Percentiles rank a stretch among this genome's conserved stretches.
These are phyloP conservation scores for Discostella stelligera DNA, from an alignment of 352 stramenopile species.

Conservation along the genomic window DNA sequence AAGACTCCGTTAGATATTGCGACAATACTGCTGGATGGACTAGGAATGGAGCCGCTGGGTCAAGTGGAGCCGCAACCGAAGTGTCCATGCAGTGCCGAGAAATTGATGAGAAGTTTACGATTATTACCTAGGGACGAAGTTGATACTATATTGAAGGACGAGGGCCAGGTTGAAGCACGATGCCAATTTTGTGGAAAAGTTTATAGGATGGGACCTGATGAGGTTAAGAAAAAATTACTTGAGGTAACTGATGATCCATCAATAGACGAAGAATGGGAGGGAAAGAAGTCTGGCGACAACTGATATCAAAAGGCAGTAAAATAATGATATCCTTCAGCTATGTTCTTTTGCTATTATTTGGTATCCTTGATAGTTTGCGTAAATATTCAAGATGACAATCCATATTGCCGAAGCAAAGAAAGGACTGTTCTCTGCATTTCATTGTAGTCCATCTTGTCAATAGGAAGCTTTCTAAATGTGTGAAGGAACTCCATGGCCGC, in stretches of 20 bases:
- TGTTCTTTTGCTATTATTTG: background rate
- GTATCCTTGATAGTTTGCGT: too few species aligned
- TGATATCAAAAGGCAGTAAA: background rate
- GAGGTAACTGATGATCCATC: slow-evolving; percentile 64
- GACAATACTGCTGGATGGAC: slow-evolving; percentile 66
- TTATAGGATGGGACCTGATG: slow-evolving; percentile 68
- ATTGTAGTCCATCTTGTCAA: slow-evolving; percentile 33
- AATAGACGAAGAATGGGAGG: slow-evolving; percentile 39
- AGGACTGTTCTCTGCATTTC: slow-evolving; percentile 22
- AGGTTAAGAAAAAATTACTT: slow-evolving; percentile 59
- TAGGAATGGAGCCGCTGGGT: slow-evolving; percentile 74
- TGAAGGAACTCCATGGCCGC: slow-evolving; percentile 41
- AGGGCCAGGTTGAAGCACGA: slow-evolving; percentile 74
- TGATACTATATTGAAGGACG: slow-evolving; percentile 65
- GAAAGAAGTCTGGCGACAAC: background rate
- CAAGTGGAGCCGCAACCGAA: slow-evolving; percentile 56
- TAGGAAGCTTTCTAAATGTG: slow-evolving; percentile 40
- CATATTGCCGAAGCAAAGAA: slow-evolving; percentile 34
- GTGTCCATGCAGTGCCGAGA: slow-evolving; percentile 71
- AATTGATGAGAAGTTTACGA: slow-evolving; percentile 65
- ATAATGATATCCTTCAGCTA: background rate
- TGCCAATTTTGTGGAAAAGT: slow-evolving; percentile 80
- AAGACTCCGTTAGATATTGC: slow-evolving; percentile 71
- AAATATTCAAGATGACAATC: slow-evolving; percentile 11
- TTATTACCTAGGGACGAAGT: slow-evolving; percentile 74